phyloP scores from a whole-genome alignment of 805 yeast genomes.

The Ascoidea tarda region DNA sequence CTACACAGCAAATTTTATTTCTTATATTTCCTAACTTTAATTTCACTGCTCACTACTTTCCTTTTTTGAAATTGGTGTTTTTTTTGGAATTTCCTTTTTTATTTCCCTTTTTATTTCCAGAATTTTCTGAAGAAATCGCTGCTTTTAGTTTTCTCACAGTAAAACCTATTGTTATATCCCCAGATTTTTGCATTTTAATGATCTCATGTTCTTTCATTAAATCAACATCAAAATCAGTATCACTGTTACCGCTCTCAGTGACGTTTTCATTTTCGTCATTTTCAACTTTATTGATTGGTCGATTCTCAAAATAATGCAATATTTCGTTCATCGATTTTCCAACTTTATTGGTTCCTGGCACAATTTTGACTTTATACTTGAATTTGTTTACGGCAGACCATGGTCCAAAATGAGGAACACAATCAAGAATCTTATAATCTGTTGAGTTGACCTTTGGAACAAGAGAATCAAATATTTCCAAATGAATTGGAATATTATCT shows the following conservation, averaged over 20 bases:
- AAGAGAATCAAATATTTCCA: constrained; percentile 28
- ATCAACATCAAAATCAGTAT: constrained; percentile 27
- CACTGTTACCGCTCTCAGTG: not conserved
- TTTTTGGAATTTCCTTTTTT: constrained; percentile 12
- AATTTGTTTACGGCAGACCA: constrained; percentile 67
- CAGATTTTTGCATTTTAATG: constrained; percentile 40
- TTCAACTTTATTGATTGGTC: constrained; percentile 26
- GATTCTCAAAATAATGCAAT: constrained; percentile 37
- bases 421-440: constrained; percentile 41
- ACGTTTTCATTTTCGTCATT: constrained; percentile 23
- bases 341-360: constrained; percentile 68
- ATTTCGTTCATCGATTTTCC: constrained; percentile 75
- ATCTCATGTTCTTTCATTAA: constrained; percentile 61
- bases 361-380: constrained; percentile 72
- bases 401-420: constrained; percentile 85
- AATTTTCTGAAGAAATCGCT: constrained; percentile 33
- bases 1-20: not conserved
- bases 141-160: constrained; percentile 64
- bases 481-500: constrained; percentile 18
- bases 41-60: constrained; percentile 10
- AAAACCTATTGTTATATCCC: constrained; percentile 51
- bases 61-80: constrained; percentile 11
- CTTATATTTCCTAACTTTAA: constrained; percentile 15
- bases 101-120: constrained; percentile 14
- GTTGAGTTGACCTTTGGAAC: constrained; percentile 12